phyloP scores from a whole-genome alignment of 1,284 basidiomycete genomes.

The Ganoderma lucidum region DNA sequence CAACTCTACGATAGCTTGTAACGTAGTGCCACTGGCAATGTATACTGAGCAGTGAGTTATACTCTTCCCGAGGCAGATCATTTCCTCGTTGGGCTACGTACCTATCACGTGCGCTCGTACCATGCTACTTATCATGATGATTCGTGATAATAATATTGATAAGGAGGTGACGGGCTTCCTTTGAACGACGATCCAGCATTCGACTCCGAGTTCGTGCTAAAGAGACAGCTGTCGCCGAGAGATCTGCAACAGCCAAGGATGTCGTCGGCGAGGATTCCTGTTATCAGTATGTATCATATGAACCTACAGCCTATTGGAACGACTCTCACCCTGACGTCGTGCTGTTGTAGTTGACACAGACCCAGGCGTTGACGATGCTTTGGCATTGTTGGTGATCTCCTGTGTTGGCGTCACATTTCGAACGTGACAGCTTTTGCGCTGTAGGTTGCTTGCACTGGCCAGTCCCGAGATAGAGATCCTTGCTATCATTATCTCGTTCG shows the following conservation, averaged over 20 bases:
- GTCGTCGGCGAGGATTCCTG: conserved; percentile 43
- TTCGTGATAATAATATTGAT: conserved; percentile 1
- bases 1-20: too few relatives aligned
- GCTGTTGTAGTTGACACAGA: conserved; percentile 73
- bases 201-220: background rate
- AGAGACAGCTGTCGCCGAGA: background rate
- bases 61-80: background rate
- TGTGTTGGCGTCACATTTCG: conserved; percentile 21
- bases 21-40: too few relatives aligned
- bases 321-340: conserved; percentile 10
- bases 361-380: conserved; percentile 92
- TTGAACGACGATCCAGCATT: background rate
- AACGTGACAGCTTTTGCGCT: conserved; percentile 6
- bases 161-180: background rate
- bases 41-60: too few relatives aligned
- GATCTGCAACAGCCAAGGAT: conserved; percentile 3
- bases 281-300: conserved; percentile 55
- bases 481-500: conserved; percentile 81
- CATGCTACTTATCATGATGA: background rate
- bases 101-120: conserved; percentile 10
- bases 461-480: conserved; percentile 83
- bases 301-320: background rate
- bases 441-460: conserved; percentile 70
- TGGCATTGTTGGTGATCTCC: conserved; percentile 63
- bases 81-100: background rate